Evolutionary conservation across 371 early-diverging fungal genomes (phyloP).

Genomic region (Saksenaea oblongispora): DNA sequence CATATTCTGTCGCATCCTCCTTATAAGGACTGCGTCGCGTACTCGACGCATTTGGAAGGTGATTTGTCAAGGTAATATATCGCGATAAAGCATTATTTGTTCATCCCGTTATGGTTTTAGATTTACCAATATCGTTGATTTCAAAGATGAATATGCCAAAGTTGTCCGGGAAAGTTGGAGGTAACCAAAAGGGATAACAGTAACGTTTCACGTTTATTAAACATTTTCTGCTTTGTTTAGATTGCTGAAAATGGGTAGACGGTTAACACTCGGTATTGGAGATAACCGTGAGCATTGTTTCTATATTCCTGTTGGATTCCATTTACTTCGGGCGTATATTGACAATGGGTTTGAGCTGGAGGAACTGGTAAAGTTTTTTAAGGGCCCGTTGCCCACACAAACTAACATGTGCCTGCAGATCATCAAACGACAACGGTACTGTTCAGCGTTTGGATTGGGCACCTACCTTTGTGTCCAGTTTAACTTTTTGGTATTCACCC

Average conservation of each 20-base stretch:
- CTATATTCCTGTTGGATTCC: constrained; percentile 86
- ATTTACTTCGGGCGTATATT: constrained; percentile 79
- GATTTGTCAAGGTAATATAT: constrained; percentile 67
- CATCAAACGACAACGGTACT: constrained; percentile 89
- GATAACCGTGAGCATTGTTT: constrained; percentile 90
- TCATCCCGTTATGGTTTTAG: constrained; percentile 26
- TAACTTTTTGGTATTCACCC: constrained; percentile 90
- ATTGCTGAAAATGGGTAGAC: constrained; percentile 72
- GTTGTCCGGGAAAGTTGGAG: constrained; percentile 77
- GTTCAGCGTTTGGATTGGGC: constrained; percentile 87
- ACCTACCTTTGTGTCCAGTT: constrained; percentile 85
- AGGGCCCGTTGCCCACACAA: neutral
- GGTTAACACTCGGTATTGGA: constrained; percentile 87
- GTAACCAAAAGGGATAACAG: constrained; percentile 23
- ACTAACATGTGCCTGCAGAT: constrained; percentile 42
- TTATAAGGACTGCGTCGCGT: constrained; percentile 90
- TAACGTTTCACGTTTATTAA: neutral
- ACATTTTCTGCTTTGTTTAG: constrained; percentile 24
- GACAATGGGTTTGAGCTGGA: constrained; percentile 86
- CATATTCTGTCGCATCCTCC: constrained; percentile 92
- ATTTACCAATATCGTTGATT: constrained; percentile 76
- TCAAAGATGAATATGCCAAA: constrained; percentile 73
- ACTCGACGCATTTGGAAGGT: constrained; percentile 75
- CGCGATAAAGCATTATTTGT: neutral
- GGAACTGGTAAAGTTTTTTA: constrained; percentile 59